These are phyloP conservation scores for Epichloe sp. DNA, from an alignment of 2,329 filamentous ascomycete genomes.

Conservation along the genomic window DNA sequence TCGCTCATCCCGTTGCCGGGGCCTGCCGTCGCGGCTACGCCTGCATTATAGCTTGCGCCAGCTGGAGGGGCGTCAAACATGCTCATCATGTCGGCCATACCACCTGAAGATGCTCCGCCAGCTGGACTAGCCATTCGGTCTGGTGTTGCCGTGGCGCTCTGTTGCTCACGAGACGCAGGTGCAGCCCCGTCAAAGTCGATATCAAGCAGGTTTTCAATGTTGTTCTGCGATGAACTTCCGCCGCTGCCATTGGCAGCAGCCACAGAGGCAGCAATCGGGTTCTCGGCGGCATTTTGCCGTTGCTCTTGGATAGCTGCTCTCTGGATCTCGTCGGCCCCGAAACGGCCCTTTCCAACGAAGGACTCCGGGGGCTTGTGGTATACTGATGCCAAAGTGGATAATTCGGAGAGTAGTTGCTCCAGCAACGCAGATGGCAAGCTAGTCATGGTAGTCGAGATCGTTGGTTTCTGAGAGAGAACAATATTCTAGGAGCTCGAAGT, in stretches of 20 bases:
- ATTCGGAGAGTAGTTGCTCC: constrained; percentile 78
- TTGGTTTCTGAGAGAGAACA: constrained; percentile 84
- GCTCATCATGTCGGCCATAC: constrained; percentile 53
- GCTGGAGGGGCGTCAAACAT: constrained; percentile 52
- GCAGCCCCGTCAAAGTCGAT: constrained; percentile 92
- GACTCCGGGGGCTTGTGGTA: constrained; percentile 99
- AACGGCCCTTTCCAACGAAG: constrained; percentile 93
- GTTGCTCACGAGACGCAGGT: constrained; percentile 66
- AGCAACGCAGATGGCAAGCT: constrained; percentile 72
- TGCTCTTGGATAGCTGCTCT: constrained; percentile 94
- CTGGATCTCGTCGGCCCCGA: constrained; percentile 87
- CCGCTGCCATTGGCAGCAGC: constrained; percentile 53
- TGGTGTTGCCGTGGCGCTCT: constrained; percentile 45
- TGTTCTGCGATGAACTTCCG: constrained; percentile 46
- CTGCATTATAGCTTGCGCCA: constrained; percentile 27
- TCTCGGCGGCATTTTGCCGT: constrained; percentile 80
- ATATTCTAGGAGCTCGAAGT: constrained; percentile 45
- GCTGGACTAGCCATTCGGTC: constrained; percentile 54
- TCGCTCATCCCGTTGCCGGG: constrained; percentile 60
- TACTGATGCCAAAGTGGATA: constrained; percentile 90
- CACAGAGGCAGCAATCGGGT: constrained; percentile 80
- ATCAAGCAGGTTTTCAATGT: constrained; percentile 88
- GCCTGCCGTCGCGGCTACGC: constrained; percentile 22
- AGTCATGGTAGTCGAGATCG: constrained; percentile 87
- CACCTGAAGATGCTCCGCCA: constrained; percentile 27